Percentiles rank a stretch among this genome's conserved stretches.
These are phyloP conservation scores for Sinapis alba DNA, from an alignment of 441 rosid species.

Conservation along the genomic window DNA sequence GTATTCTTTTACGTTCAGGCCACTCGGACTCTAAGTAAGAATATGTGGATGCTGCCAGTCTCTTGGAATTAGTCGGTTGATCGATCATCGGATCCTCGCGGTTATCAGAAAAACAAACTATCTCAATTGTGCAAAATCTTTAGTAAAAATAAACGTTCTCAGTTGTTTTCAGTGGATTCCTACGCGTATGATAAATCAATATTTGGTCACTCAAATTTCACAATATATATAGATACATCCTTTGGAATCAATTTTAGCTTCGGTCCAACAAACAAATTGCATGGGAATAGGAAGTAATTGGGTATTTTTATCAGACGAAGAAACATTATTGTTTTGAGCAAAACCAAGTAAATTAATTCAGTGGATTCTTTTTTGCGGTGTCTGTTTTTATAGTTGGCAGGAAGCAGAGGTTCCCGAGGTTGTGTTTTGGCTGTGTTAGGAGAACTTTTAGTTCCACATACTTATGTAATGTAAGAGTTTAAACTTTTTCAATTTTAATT, in stretches of 20 bases:
- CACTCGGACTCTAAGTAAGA: too few relatives aligned
- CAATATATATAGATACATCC: slow-evolving; percentile 18
- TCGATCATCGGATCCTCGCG: too few relatives aligned
- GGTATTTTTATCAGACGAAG: slow-evolving; percentile 17
- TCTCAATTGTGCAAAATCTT: too few relatives aligned
- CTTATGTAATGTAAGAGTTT: slow-evolving; percentile 27
- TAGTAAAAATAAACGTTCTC: too few relatives aligned
- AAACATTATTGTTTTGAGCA: slow-evolving; percentile 19
- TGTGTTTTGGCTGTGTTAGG: slow-evolving; percentile 38
- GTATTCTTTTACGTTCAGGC: too few relatives aligned
- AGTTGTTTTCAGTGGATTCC: neutral
- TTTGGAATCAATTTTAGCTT: slow-evolving; percentile 29
- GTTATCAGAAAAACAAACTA: too few relatives aligned
- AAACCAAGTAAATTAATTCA: neutral
- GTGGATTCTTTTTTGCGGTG: slow-evolving; percentile 30
- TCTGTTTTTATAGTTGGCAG: slow-evolving; percentile 42
- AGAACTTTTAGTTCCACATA: slow-evolving; percentile 25
- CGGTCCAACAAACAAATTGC: slow-evolving; percentile 34
- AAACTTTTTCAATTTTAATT: neutral
- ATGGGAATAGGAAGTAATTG: slow-evolving; percentile 2
- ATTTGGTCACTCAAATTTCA: neutral
- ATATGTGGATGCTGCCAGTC: too few relatives aligned
- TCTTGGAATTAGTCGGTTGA: too few relatives aligned
- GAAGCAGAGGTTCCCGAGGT: slow-evolving; percentile 37
- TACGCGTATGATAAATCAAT: neutral